Conservation (phyloP, 768 basidiomycete genomes). For the Leccinum obscurum region DNA sequence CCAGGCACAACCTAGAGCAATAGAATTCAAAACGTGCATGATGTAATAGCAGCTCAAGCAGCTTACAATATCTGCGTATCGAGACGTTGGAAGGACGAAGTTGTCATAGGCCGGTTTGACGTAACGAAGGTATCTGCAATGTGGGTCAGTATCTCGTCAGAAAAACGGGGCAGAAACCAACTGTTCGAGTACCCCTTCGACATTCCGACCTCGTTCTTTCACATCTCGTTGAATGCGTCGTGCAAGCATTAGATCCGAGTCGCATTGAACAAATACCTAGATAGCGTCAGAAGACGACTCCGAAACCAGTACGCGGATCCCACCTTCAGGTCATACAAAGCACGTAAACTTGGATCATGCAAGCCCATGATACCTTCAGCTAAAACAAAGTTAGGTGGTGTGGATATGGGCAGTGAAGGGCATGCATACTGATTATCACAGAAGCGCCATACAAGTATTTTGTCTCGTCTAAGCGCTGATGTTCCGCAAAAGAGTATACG, state of each 20-base stretch:
- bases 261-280: slow-evolving; percentile 88
- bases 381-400: slow-evolving; percentile 25
- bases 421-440: slow-evolving; percentile 72
- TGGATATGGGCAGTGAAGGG: not conserved
- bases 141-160: slow-evolving; percentile 3
- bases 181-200: slow-evolving; percentile 90
- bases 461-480: slow-evolving; percentile 76
- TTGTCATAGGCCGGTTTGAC: slow-evolving; percentile 96
- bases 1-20: slow-evolving; percentile 90
- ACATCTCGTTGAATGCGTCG: slow-evolving; percentile 87
- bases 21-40: not conserved
- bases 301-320: slow-evolving; percentile 6
- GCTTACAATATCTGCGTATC: slow-evolving; percentile 84
- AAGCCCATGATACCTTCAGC: slow-evolving; percentile 93
- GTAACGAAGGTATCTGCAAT: slow-evolving; percentile 81
- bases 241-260: slow-evolving; percentile 96
- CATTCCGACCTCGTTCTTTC: slow-evolving; percentile 80
- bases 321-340: slow-evolving; percentile 90
- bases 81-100: slow-evolving; percentile 86
- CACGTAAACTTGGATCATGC: slow-evolving; percentile 74
- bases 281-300: not conserved
- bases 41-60: not conserved
- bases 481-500: slow-evolving; percentile 89
- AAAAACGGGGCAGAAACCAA: slow-evolving; percentile 33
- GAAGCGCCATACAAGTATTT: slow-evolving; percentile 93